These are phyloP conservation scores for Cladosporium sp. DNA, from an alignment of 2,329 filamentous ascomycete species.

Conservation along the genomic window DNA sequence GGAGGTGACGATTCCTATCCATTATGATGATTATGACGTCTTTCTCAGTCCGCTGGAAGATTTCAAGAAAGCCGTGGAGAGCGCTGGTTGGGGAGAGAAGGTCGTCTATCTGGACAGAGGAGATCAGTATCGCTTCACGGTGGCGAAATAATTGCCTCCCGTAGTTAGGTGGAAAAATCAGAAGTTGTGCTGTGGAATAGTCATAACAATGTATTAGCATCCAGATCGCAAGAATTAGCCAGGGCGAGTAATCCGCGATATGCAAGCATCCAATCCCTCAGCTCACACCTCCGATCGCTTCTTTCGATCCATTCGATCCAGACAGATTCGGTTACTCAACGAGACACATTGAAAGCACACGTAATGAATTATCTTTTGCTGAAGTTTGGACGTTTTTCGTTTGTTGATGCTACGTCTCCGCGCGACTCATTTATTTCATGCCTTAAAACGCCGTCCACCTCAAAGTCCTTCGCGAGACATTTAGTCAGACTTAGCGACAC, in stretches of 20 bases:
- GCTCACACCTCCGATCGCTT: too few relatives aligned
- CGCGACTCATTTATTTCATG: conserved; percentile 10
- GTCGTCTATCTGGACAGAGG: conserved; percentile 60
- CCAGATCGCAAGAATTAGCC: too few relatives aligned
- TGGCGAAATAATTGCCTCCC: conserved; percentile 26
- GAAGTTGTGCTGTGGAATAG: too few relatives aligned
- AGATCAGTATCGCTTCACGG: conserved; percentile 54
- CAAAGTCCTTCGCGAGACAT: conserved; percentile 4
- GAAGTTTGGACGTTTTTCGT: conserved; percentile 14
- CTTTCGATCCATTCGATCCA: too few relatives aligned
- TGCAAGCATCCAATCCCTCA: too few relatives aligned
- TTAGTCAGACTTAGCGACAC: conserved; percentile 29
- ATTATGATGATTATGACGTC: conserved; percentile 62
- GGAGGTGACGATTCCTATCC: conserved; percentile 60
- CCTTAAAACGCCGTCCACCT: conserved; percentile 12
- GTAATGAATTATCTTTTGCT: background rate
- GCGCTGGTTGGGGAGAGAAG: conserved; percentile 47
- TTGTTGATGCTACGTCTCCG: conserved; percentile 12
- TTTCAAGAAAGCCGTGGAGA: conserved; percentile 54
- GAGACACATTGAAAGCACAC: too few relatives aligned
- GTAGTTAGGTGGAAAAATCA: too few relatives aligned
- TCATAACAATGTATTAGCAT: too few relatives aligned
- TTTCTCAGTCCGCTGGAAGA: conserved; percentile 57
- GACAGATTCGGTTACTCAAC: too few relatives aligned
- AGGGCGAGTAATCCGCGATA: too few relatives aligned